Evolutionary conservation across 2,329 filamentous ascomycete genomes (phyloP), one percentile per base, ranked within the genome.

Genomic region (Aspergillus clavatus): DNA sequence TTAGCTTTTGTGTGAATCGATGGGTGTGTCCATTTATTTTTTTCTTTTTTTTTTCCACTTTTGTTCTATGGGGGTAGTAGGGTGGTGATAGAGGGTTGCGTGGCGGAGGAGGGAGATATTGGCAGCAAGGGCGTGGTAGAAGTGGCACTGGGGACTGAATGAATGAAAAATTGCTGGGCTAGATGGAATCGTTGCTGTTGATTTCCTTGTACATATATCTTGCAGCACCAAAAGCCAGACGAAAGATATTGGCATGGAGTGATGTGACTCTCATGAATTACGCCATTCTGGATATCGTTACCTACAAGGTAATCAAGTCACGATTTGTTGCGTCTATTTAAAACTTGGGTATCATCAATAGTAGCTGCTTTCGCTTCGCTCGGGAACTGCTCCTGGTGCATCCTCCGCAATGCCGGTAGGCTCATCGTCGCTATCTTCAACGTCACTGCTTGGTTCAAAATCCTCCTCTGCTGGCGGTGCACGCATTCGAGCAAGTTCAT

Each of bases 401-500:
- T 40, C 52, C 38, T 47, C 46, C 10, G 56, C 51, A 12, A 43
- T 48, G 16, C 43, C 39, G 2, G 47, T 55, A 24, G 46, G 55
- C 5, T 62, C 62, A 1, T 65, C 67, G 4, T 72, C 73, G 12
- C 71, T 73, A 16, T 74, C 73, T 42, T 73, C 72, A 10, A 70
- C 61, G 31, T 76, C 75, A 43, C 60, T 62, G 12, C 55, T 58
- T n/a, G 54, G 42, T 24, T 43, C 35, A n/a, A 58, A 54, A 14
- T 77, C 72, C 3, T 71, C 67, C 2, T 74, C 72, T 45, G 78
- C 75, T 3, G 76, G 75, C 3, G 78, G 76, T 14, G 76, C 79
- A 45, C 80, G 71, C 77, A 84, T 79, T 10, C 70, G 69, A 7
- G 72, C 58, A 8, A 97, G 70, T 0, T 79, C 72, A 22, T 83